Percentiles rank a stretch among this genome's conserved stretches.
phyloP scores from a whole-genome alignment of 2,329 filamentous ascomycete species.

The Claviceps spartinae region DNA sequence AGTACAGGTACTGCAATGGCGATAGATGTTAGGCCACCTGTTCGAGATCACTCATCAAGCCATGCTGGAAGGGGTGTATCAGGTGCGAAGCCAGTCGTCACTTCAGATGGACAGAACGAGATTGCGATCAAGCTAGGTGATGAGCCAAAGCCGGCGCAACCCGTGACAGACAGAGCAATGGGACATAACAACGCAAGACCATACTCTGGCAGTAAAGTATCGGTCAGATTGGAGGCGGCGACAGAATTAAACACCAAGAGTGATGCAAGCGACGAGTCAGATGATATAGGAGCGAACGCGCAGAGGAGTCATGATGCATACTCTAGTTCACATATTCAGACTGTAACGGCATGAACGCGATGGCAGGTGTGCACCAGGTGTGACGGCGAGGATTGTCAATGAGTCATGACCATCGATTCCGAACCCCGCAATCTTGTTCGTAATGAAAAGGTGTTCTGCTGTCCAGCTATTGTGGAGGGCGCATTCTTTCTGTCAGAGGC shows the following conservation, averaged over 20 bases:
- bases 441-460: no score
- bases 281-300: conserved; percentile 9
- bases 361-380: no score
- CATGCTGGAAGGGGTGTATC: conserved; percentile 30
- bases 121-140: conserved; percentile 47
- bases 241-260: not conserved
- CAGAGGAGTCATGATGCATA: conserved; percentile 16
- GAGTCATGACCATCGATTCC: no score
- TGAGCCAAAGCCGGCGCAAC: conserved; percentile 40
- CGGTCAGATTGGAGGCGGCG: not conserved
- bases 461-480: no score
- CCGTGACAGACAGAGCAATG: conserved; percentile 29
- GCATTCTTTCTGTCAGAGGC: no score
- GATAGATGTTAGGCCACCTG: conserved; percentile 49
- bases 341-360: conserved; percentile 18
- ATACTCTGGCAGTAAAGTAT: not conserved
- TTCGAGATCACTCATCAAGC: conserved; percentile 44
- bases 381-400: no score
- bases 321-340: conserved; percentile 18
- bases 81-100: conserved; percentile 30
- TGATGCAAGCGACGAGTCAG: conserved; percentile 1
- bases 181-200: not conserved
- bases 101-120: conserved; percentile 47
- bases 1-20: conserved; percentile 56
- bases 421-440: no score